phyloP scores from a whole-genome alignment of 345 rosid genomes.

The Moringa oleifera region DNA sequence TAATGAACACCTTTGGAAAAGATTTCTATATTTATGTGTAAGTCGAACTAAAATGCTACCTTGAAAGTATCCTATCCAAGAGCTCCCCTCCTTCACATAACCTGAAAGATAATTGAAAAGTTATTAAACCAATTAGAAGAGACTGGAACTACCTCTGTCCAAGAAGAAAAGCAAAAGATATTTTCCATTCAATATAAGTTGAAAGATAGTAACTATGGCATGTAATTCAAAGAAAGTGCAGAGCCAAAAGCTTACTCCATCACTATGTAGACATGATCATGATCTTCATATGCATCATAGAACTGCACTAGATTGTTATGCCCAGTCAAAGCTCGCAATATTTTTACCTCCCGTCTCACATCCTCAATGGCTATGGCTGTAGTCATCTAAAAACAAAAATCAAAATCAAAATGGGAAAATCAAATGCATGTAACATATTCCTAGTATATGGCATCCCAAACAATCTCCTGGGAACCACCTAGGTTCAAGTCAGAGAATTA shows the following conservation, averaged over 20 bases:
- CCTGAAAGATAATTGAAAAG: conserved; percentile 37
- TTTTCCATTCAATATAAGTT: not conserved
- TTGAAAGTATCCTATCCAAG: conserved; percentile 90
- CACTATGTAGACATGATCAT: conserved; percentile 79
- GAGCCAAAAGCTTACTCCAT: conserved; percentile 75
- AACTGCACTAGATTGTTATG: conserved; percentile 74
- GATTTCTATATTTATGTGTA: not conserved
- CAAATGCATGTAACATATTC: not conserved
- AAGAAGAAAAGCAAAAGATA: not conserved
- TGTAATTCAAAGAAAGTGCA: not conserved
- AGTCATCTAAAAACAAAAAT: conserved; percentile 61
- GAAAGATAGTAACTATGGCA: not conserved
- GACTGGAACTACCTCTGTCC: not conserved
- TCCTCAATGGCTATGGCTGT: conserved; percentile 97
- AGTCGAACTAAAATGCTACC: conserved; percentile 34
- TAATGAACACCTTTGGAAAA: not conserved
- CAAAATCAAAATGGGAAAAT: not conserved
- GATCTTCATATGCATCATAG: conserved; percentile 89
- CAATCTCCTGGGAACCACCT: not conserved
- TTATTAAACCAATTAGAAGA: not conserved
- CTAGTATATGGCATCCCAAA: not conserved
- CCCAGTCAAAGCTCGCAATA: conserved; percentile 81
- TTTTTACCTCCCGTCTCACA: conserved; percentile 96
- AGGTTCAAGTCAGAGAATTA: not conserved
- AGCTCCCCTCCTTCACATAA: conserved; percentile 99